Conservation (phyloP, 2,329 filamentous ascomycete genomes). For the Emydomyces testavorans region DNA sequence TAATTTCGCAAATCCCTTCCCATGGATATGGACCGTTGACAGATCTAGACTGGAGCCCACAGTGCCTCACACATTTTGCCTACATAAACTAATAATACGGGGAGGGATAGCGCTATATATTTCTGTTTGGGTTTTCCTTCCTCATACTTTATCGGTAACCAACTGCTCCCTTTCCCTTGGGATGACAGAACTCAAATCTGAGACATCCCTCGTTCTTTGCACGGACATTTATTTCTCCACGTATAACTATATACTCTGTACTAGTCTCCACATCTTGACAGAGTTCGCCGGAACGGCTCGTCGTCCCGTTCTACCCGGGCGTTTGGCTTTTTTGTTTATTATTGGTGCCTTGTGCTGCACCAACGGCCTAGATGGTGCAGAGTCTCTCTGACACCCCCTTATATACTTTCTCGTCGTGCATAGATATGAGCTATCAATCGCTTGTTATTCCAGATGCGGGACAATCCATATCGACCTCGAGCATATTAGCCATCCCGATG, state of each 20-base stretch:
- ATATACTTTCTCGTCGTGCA: no score
- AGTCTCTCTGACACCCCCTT: no score
- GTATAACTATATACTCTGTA: neutral
- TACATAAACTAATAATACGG: no score
- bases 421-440: no score
- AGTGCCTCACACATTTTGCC: no score
- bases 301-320: neutral
- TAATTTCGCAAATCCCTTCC: neutral
- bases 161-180: neutral
- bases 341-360: no score
- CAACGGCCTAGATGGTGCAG: neutral
- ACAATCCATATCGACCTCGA: no score
- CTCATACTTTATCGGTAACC: no score
- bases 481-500: no score
- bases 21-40: neutral
- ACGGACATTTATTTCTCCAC: conserved; percentile 4
- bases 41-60: conserved; percentile 7
- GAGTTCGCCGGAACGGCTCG: conserved; percentile 2
- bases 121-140: no score
- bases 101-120: no score
- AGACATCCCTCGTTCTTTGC: neutral
- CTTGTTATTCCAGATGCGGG: no score
- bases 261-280: neutral
- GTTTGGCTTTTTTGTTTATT: neutral
- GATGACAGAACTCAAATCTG: neutral